A percentile compares a stretch with the other conserved stretches of the same genome.
phyloP scores from a whole-genome alignment of 2,329 filamentous ascomycete genomes.

The Aspergillus japonicus region DNA sequence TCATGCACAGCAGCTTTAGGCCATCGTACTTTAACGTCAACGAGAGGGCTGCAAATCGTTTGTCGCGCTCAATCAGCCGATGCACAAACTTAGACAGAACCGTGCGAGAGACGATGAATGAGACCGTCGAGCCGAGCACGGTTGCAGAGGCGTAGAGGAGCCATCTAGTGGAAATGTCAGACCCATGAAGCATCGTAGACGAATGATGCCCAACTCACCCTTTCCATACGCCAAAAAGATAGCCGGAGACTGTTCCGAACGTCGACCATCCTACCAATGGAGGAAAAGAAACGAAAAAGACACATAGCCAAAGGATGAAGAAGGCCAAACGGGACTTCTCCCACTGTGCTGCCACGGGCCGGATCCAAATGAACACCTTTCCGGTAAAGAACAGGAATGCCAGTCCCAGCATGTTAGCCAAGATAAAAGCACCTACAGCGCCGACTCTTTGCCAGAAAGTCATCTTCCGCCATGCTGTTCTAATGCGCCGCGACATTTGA shows the following conservation, averaged over 20 bases:
- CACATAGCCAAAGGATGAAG: conserved; percentile 71
- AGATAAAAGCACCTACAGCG: conserved; percentile 52
- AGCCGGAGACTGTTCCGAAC: conserved; percentile 67
- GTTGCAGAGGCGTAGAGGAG: conserved; percentile 77
- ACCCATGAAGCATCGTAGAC: conserved; percentile 2
- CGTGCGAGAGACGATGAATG: conserved; percentile 78
- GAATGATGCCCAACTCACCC: conserved; percentile 54
- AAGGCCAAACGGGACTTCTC: conserved; percentile 69
- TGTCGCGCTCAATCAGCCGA: conserved; percentile 75
- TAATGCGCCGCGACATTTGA: conserved; percentile 32
- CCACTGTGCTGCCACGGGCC: conserved; percentile 74
- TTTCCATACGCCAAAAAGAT: conserved; percentile 69
- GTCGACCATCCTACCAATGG: conserved; percentile 86
- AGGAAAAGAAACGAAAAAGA: conserved; percentile 77
- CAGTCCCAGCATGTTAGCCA: conserved; percentile 58
- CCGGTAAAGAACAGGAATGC: conserved; percentile 77
- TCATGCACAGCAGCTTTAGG: conserved; percentile 82
- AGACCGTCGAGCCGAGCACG: conserved; percentile 71
- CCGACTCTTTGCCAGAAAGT: conserved; percentile 60
- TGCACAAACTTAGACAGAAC: conserved; percentile 77
- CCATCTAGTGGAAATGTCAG: conserved; percentile 60
- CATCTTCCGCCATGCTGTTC: conserved; percentile 40
- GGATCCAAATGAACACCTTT: conserved; percentile 72
- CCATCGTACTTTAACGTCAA: conserved; percentile 89
- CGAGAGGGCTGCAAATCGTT: conserved; percentile 81